These are phyloP conservation scores for Austropuccinia psidii DNA, from an alignment of 1,284 basidiomycete genomes.

Conservation along the genomic window DNA sequence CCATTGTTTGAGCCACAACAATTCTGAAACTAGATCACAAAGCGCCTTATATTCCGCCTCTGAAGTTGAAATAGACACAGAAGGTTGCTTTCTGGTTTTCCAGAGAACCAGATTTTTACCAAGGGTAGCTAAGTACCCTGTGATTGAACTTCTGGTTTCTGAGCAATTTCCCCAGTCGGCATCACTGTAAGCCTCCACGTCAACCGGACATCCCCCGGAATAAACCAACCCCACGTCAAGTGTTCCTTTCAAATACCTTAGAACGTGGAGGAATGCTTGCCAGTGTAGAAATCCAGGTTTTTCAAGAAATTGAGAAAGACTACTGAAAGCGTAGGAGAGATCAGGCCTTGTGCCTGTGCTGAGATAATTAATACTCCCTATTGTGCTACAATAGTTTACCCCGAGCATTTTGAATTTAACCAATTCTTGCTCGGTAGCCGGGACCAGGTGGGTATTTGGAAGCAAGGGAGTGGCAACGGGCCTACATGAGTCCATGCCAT, in stretches of 20 bases:
- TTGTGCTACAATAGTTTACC: background rate
- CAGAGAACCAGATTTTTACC: background rate
- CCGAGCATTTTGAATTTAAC: background rate
- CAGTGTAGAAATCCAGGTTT: background rate
- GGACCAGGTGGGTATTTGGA: background rate
- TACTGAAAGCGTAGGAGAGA: background rate
- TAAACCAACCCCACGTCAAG: background rate
- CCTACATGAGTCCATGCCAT: too few species aligned
- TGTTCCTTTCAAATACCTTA: background rate
- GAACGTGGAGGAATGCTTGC: background rate
- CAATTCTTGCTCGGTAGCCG: background rate
- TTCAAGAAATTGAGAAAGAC: background rate
- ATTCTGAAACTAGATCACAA: background rate
- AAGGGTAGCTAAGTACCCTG: background rate
- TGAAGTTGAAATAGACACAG: background rate
- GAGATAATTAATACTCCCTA: background rate
- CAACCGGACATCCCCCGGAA: too few species aligned
- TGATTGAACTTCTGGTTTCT: background rate
- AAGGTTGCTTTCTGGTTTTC: background rate
- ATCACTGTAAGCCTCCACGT: background rate
- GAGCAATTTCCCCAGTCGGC: conserved; percentile 6
- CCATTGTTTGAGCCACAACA: conserved; percentile 1
- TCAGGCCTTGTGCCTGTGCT: background rate
- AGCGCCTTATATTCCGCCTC: background rate
- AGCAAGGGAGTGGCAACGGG: background rate